Evolutionary conservation across 176 grass and related monocot species (phyloP).

Genomic region (Areca catechu): DNA sequence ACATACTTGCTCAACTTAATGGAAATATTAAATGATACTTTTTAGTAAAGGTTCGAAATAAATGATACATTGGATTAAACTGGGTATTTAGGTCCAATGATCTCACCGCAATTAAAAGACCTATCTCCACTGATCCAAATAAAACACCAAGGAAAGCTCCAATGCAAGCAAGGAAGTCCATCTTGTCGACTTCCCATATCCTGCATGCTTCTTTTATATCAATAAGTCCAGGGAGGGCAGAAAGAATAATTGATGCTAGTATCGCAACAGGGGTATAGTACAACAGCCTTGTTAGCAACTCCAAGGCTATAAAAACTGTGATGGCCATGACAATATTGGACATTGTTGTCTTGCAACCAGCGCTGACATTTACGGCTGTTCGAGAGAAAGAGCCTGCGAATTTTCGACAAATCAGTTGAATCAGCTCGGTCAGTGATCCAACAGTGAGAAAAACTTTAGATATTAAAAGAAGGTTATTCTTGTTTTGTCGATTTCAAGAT

Average conservation of each 20-base stretch:
- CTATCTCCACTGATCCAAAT: conserved; percentile 86
- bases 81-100: background rate
- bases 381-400: conserved; percentile 82
- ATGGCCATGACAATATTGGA: conserved; percentile 90
- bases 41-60: no score
- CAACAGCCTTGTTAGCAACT: conserved; percentile 64
- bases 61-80: no score
- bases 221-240: conserved; percentile 79
- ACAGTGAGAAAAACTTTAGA: no score
- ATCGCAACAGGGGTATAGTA: conserved; percentile 94
- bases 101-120: conserved; percentile 65
- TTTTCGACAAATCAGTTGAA: background rate
- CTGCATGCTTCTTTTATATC: conserved; percentile 62
- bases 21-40: no score
- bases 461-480: no score
- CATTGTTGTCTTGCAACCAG: conserved; percentile 61
- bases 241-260: conserved; percentile 88
- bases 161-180: conserved; percentile 76
- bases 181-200: conserved; percentile 90
- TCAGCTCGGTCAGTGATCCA: no score
- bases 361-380: conserved; percentile 86
- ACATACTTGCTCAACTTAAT: no score
- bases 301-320: conserved; percentile 56
- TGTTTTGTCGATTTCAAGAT: no score
- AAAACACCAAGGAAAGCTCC: conserved; percentile 80